Conservation (phyloP, 345 rosid species). For the Populus tremula region DNA sequence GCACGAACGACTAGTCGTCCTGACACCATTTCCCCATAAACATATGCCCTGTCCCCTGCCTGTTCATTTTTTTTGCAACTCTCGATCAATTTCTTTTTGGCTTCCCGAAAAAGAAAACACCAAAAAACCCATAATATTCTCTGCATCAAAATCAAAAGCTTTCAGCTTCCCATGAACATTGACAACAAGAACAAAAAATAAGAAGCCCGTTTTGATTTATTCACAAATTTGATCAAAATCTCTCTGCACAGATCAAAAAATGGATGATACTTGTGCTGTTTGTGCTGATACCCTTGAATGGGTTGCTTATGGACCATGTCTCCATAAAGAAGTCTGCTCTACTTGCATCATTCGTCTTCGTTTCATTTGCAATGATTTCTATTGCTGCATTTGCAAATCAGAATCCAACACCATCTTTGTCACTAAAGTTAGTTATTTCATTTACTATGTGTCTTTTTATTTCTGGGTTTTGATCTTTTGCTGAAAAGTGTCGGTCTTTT, state of each 20-base stretch:
- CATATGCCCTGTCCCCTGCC: not conserved
- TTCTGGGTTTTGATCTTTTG: not conserved
- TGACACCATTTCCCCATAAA: not conserved
- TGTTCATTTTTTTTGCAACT: not conserved
- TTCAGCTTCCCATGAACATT: not conserved
- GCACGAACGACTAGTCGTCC: not conserved
- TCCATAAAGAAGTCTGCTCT: slow-evolving; percentile 32
- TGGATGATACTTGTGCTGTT: slow-evolving; percentile 30
- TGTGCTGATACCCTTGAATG: slow-evolving; percentile 29
- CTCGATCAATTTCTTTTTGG: not conserved
- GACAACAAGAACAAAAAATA: not conserved
- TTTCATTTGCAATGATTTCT: slow-evolving; percentile 26
- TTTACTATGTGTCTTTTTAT: not conserved
- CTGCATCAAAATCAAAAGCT: not conserved
- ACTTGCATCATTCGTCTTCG: slow-evolving; percentile 29
- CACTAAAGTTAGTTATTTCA: slow-evolving; percentile 16
- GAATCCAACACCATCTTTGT: slow-evolving; percentile 22
- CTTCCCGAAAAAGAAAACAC: not conserved
- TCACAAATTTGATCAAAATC: not conserved
- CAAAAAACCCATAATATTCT: not conserved
- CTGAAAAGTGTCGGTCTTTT: not conserved
- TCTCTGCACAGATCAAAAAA: not conserved
- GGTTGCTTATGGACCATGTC: slow-evolving; percentile 27
- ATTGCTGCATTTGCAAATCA: slow-evolving; percentile 30
- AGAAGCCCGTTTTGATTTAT: not conserved